Evolutionary conservation across 2,329 filamentous ascomycete species (phyloP), one percentile per base, ranked within the genome.

Genomic region (Neoscytalidium dimidiatum): DNA sequence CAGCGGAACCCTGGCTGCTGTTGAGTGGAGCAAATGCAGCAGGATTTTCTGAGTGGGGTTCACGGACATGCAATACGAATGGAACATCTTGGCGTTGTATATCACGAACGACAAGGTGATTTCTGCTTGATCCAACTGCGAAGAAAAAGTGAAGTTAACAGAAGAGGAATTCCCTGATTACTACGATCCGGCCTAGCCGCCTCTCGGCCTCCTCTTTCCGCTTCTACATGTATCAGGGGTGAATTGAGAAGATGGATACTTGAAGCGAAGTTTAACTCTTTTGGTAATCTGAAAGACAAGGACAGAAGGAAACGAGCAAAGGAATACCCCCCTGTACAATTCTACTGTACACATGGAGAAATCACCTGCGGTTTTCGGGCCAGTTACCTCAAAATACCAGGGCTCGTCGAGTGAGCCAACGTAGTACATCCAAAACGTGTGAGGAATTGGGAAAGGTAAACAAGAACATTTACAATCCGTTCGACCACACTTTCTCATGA

Each of bases 341-440:
- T 46, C 56, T 60, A 60, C 13, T 46, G 56, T 60, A 60, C 56
- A 60, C 3, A 33, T 14, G 9, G 14, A 33, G n/a, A 60, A 11
- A 21, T 44, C 35, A 19, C 14, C 53, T 44, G 2, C n/a, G 23
- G 19, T 1, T n/a, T n/a, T n/a, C n/a, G 11, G 41, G 41, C 26
- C 9, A 46, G 33, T 13, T 6, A n/a, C 35, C 53, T 19, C 6
- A 4, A 28, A 8, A 6, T 31, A 8, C 13, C n/a, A 33, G 23
- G 11, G 52, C 14, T 28, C 7, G 2, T 11, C 33, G 4, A 41
- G 33, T 23, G 17, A 8, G 13, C 33, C 21, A n/a, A 19, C n/a
- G 31, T 35, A 23, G 9, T 28, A 43, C 35, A 14, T 31, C 35
- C 35, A 46, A 46, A 46, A 17, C 26, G n/a, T n/a, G 17, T 26